Percentiles rank a stretch among this genome's conserved stretches.
These are phyloP conservation scores for Fusarium sp. DNA, from an alignment of 2,329 filamentous ascomycete genomes.

Conservation along the genomic window DNA sequence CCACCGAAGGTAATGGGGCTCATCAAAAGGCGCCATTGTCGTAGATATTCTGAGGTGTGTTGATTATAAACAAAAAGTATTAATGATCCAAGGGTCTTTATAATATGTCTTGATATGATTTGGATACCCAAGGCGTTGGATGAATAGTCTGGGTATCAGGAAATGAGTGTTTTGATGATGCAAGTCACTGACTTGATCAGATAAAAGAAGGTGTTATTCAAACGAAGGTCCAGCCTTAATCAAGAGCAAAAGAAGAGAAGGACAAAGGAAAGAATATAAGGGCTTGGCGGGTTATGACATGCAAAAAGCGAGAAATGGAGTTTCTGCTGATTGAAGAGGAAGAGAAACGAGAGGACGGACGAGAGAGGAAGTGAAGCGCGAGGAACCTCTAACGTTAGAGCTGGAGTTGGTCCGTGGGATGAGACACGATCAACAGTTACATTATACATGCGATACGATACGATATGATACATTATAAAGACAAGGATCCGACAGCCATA, in stretches of 20 bases:
- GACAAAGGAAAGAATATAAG: conserved; percentile 22
- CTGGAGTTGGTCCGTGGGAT: conserved; percentile 10
- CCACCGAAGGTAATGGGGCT: conserved; percentile 29
- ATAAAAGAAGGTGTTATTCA: conserved; percentile 26
- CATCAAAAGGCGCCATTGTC: conserved; percentile 26
- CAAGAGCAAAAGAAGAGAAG: conserved; percentile 31
- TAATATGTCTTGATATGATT: conserved; percentile 4
- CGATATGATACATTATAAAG: conserved; percentile 15
- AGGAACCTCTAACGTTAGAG: conserved; percentile 1
- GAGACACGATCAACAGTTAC: conserved; percentile 33
- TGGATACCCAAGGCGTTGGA: conserved; percentile 11
- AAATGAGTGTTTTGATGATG: conserved; percentile 27
- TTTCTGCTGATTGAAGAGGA: conserved; percentile 18
- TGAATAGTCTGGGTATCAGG: conserved; percentile 7
- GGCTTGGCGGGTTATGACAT: conserved; percentile 33
- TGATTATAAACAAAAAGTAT: conserved; percentile 3
- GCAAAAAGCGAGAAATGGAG: background rate
- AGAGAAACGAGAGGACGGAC: conserved; percentile 25
- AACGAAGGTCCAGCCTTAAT: conserved; percentile 42
- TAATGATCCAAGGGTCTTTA: conserved; percentile 7
- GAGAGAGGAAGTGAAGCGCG: conserved; percentile 17
- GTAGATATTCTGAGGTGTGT: background rate
- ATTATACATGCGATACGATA: conserved; percentile 22
- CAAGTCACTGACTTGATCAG: conserved; percentile 38
- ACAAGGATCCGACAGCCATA: conserved; percentile 5